These are phyloP conservation scores for Colletotrichum shisoi DNA, from an alignment of 2,329 filamentous ascomycete species.

Conservation along the genomic window DNA sequence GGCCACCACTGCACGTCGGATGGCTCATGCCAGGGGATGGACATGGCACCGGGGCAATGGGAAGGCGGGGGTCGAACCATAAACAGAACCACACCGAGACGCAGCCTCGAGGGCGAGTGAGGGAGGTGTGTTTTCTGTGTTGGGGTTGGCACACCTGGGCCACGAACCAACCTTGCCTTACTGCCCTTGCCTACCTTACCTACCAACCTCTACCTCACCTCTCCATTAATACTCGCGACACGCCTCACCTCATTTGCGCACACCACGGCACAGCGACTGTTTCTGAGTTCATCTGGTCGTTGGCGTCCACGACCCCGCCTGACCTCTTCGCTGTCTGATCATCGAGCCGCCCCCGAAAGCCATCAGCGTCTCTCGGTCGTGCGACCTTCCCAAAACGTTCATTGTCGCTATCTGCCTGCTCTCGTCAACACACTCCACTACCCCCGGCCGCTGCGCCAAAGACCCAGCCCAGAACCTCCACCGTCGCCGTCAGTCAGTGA, in stretches of 20 bases:
- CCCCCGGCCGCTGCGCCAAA: too few relatives aligned
- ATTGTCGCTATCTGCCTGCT: constrained; percentile 1
- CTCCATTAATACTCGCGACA: constrained; percentile 28
- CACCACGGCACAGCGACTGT: constrained; percentile 1
- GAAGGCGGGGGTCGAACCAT: constrained; percentile 32
- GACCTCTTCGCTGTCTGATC: constrained; percentile 25
- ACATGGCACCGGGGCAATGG: constrained; percentile 11
- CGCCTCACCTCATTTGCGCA: constrained; percentile 23
- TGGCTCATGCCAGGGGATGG: constrained; percentile 23
- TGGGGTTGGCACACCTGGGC: constrained; percentile 25
- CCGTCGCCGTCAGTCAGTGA: constrained; percentile 29
- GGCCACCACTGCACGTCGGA: constrained; percentile 4
- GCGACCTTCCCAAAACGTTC: constrained; percentile 24
- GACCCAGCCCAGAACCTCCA: constrained; percentile 21
- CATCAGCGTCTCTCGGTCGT: constrained; percentile 7
- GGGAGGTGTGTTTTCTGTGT: constrained; percentile 10
- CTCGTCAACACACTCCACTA: constrained; percentile 9
- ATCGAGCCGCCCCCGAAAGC: constrained; percentile 9
- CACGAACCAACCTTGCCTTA: constrained; percentile 10
- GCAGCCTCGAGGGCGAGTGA: constrained; percentile 5
- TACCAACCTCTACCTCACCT: constrained; percentile 10
- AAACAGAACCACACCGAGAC: constrained; percentile 27
- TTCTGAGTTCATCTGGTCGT: constrained; percentile 33
- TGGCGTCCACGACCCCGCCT: constrained; percentile 11
- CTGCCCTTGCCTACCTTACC: background rate